These are phyloP conservation scores for Cyberlindnera amylophila DNA, from an alignment of 805 yeast genomes.

Conservation along the genomic window DNA sequence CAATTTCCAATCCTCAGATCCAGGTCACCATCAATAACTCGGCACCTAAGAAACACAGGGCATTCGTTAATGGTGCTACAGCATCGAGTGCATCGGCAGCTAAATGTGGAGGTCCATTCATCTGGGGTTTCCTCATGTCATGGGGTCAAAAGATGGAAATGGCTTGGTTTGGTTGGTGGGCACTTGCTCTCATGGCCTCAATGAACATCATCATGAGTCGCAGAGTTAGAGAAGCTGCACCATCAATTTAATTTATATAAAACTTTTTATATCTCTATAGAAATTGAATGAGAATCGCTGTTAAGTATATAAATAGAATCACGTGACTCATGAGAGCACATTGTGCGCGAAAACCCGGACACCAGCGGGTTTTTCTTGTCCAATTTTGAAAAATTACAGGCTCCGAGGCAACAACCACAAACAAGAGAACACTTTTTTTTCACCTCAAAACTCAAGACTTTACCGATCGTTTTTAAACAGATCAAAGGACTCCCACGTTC, in stretches of 20 bases:
- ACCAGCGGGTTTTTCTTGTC: no score
- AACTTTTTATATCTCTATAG: no score
- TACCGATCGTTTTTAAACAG: no score
- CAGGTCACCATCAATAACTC: slow-evolving; percentile 15
- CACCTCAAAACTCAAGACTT: no score
- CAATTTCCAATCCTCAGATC: slow-evolving; percentile 15
- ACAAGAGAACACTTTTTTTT: no score
- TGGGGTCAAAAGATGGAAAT: slow-evolving; percentile 16
- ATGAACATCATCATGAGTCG: slow-evolving; percentile 5
- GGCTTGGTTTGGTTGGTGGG: slow-evolving; percentile 22
- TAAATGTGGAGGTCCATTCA: slow-evolving; percentile 15
- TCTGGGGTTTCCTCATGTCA: slow-evolving; percentile 18
- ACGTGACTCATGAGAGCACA: no score
- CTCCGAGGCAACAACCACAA: no score
- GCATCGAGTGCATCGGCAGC: slow-evolving; percentile 13
- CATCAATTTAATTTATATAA: neutral
- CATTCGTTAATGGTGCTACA: slow-evolving; percentile 15
- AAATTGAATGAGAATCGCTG: no score
- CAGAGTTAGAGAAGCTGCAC: slow-evolving; percentile 4
- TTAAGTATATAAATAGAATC: no score
- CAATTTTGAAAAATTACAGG: no score
- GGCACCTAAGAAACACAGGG: slow-evolving; percentile 15
- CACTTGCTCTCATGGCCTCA: slow-evolving; percentile 6
- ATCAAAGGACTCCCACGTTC: no score
- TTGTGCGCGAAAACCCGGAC: no score